These are phyloP conservation scores for Ophiostoma ulmi DNA, from an alignment of 2,329 filamentous ascomycete species.

Conservation along the genomic window DNA sequence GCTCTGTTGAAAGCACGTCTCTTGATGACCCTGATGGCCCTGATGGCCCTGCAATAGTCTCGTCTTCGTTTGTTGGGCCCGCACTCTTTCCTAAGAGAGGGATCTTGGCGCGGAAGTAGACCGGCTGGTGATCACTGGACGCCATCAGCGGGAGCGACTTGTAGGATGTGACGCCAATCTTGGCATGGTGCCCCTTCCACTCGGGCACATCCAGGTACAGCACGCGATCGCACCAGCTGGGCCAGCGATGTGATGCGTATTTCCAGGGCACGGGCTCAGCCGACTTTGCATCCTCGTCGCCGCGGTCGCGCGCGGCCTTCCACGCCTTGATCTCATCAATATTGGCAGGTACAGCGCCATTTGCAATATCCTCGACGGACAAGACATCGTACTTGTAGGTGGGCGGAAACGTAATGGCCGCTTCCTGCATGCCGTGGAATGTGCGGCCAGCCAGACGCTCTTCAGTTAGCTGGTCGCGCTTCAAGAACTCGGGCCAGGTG, in stretches of 20 bases:
- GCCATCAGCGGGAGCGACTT: conserved; percentile 69
- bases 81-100: conserved; percentile 46
- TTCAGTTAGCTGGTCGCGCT: conserved; percentile 70
- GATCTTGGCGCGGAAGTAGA: conserved; percentile 65
- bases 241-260: conserved; percentile 80
- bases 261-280: conserved; percentile 49
- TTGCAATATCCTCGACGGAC: conserved; percentile 28
- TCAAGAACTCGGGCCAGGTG: conserved; percentile 63
- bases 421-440: conserved; percentile 73
- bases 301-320: conserved; percentile 21
- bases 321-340: conserved; percentile 29
- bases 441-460: conserved; percentile 66
- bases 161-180: conserved; percentile 59
- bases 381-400: conserved; percentile 81
- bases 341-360: conserved; percentile 32
- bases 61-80: conserved; percentile 2
- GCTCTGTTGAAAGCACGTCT: conserved; percentile 2
- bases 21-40: background rate
- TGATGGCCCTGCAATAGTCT: background rate
- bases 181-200: conserved; percentile 38
- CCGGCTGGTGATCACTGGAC: conserved; percentile 84
- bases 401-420: conserved; percentile 71
- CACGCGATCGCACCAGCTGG: conserved; percentile 89
- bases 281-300: background rate
- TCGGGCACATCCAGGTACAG: conserved; percentile 63